Base-by-base conservation (phyloP, 306 rosid species). In the Sophora flavescens region DNA sequence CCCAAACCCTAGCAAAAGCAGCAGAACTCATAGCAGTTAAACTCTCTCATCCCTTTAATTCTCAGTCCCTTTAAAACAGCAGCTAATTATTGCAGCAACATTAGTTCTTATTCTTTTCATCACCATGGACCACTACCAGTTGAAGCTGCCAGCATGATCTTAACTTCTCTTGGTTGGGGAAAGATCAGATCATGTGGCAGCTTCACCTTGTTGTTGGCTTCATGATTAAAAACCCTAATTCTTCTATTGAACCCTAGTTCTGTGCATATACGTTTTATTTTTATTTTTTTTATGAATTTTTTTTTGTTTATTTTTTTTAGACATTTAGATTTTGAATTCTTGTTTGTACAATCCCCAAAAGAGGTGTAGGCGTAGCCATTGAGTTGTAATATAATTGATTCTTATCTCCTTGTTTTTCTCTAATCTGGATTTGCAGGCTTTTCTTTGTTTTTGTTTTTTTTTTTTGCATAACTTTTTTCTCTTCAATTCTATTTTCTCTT, bases 121-220 rank as follows among this genome's bases (percentile, higher is more conserved):
- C 48, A 72, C 83, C 76, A 77, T 88, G 93, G 81, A 72, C 62
- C 89, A 78, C 72, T 61, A 81, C 68, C 81, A 81, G 97, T 89
- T 94, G 96, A 94, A 94, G 97, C 98, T 94, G 98, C 96, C 98
- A 94, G 97, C 96, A 86, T 94, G 96, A 94, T 94, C 98, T 94
- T 73, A 87, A 84, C 86, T 84, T 85, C 70, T 82, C 87, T 77
- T 63, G 2, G 6, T 33, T 64, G 82, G 62, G 85, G 85, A 81
- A 87, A 70, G 85, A 86, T 90, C 77, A 87, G 98, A 92, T 92
- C 96, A 92, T 90, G 85, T 67, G 91, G 90, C 76, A 80, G 91
- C 82, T 94, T 94, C 98, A 94, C 89, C 97, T 79, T 26, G 88
- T 88, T 85, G 83, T 67, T 89, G 87, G 77, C 45, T 33, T 77